Percentiles rank a stretch among this genome's conserved stretches.
Conservation (phyloP, 2,329 filamentous ascomycete genomes). For the Alternaria sp. region DNA sequence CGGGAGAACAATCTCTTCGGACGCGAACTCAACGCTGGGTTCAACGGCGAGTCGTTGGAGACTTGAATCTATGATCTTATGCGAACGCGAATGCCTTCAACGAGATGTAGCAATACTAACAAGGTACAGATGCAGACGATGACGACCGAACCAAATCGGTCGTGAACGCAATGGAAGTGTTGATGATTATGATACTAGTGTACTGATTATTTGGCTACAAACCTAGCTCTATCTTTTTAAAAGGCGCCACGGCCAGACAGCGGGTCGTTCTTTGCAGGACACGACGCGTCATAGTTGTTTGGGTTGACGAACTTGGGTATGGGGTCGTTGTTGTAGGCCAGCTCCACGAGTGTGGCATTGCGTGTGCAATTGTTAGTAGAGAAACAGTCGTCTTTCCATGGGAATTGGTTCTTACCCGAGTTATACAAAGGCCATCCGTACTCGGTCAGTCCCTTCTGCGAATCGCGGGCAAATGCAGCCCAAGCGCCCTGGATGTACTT, state of each 20-base stretch:
- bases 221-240: constrained; percentile 13
- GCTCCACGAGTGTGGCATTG: constrained; percentile 31
- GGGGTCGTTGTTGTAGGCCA: constrained; percentile 33
- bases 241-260: constrained; percentile 37
- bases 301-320: constrained; percentile 32
- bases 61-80: constrained; percentile 3
- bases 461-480: constrained; percentile 48
- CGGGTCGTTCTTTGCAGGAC: constrained; percentile 36
- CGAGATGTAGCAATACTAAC: background rate
- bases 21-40: constrained; percentile 4
- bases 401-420: constrained; percentile 18
- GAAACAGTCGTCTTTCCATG: background rate
- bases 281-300: constrained; percentile 31
- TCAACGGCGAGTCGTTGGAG: constrained; percentile 4
- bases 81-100: background rate
- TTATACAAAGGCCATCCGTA: constrained; percentile 46
- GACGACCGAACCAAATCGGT: background rate
- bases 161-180: background rate
- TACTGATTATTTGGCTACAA: background rate
- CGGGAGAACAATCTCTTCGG: constrained; percentile 1
- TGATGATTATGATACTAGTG: background rate
- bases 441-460: constrained; percentile 38
- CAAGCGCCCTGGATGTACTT: constrained; percentile 39
- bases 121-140: background rate
- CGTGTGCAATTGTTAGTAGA: constrained; percentile 9